Conservation (phyloP, 2,329 filamentous ascomycete species). For the Lachnellula arida region DNA sequence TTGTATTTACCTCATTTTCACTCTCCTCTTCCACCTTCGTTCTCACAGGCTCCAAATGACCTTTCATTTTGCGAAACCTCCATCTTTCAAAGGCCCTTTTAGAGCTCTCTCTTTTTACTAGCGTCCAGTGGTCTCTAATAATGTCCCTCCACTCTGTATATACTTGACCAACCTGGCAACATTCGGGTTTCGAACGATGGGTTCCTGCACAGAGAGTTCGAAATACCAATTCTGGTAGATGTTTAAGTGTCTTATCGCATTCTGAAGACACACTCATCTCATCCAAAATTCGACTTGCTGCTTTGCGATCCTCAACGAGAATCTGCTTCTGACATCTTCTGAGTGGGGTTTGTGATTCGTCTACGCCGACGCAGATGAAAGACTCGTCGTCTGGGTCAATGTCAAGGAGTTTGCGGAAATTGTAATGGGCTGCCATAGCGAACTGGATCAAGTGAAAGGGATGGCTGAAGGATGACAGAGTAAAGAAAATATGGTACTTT, state of each 20-base stretch:
- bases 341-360: not conserved
- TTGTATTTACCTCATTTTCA: constrained; percentile 2
- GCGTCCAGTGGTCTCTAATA: constrained; percentile 3
- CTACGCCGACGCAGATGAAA: not conserved
- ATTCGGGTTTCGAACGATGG: not conserved
- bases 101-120: not conserved
- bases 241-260: constrained; percentile 1
- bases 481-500: not conserved
- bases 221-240: constrained; percentile 3
- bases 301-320: not conserved
- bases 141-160: constrained; percentile 6
- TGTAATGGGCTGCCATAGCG: not conserved
- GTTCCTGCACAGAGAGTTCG: not conserved
- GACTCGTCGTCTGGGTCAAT: constrained; percentile 1
- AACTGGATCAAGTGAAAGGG: not conserved
- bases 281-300: not conserved
- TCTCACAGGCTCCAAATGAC: not conserved
- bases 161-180: not conserved
- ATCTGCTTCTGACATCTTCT: constrained; percentile 2
- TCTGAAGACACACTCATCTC: constrained; percentile 1
- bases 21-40: constrained; percentile 1
- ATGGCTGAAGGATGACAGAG: not conserved
- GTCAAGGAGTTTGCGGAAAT: constrained; percentile 1
- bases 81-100: constrained; percentile 1
- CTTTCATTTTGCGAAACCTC: not conserved